Evolutionary conservation across 306 rosid species (phyloP), one percentile per base, ranked within the genome.

Genomic region (Vicia sativa): DNA sequence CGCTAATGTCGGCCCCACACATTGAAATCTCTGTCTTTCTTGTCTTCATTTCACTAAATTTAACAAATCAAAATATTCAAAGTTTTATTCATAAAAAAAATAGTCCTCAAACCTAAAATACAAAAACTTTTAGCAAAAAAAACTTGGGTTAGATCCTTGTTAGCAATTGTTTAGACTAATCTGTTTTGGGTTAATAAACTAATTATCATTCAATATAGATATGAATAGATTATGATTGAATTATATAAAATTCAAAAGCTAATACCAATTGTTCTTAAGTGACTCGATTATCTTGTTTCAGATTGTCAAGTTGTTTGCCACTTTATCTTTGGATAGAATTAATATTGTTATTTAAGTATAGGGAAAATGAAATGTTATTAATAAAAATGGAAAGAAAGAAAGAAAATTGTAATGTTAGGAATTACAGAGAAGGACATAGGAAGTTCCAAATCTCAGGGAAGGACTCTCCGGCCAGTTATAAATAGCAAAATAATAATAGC

Each of bases 381-480:
- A 6, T 16, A 42, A 69, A 53, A 9, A 49, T 16, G 21, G 13
- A 63, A 35, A 14, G 26, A 11, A 57, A 14, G 26, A 9, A 50
- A 16, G 42, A 48, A 56, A 74, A 55, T 35, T 21, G 58, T 69
- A 74, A 80, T 60, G 58, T 23, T 6, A 38, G 44, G 71, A 81
- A 79, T 90, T 86, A 79, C 88, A 62, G 86, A 68, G 31, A 83
- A 89, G 96, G 96, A 89, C 96, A 71, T 71, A 2, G 44, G 81
- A 75, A 75, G 64, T 80, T 4, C 42, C 34, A 85, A 90, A 75
- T 90, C 91, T 86, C 91, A 83, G 93, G 91, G 80, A 88, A 91
- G 97, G 93, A 77, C 96, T 83, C 71, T 86, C 89, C 89, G 89
- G 96, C 86, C 75, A 64, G 39, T 35, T 91, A 91, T 91, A 91